A percentile compares a stretch with the other conserved stretches of the same genome.
Conservation (phyloP, 176 grass and related monocot species). For the Calamus simplicifolius region DNA sequence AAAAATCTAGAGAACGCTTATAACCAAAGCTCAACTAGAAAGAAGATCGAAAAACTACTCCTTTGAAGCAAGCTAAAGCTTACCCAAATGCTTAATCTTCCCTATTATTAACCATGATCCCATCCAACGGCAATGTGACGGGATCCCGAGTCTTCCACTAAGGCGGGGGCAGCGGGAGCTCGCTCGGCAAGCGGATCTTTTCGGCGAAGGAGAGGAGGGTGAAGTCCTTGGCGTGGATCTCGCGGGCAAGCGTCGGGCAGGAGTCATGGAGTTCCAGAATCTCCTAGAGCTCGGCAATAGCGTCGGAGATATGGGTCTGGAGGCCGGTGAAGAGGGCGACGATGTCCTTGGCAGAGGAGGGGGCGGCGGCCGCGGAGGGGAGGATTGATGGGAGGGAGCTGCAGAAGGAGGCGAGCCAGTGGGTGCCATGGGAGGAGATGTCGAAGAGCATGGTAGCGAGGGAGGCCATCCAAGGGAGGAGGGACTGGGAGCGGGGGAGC, state of each 20-base stretch:
- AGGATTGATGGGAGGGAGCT: conserved; percentile 66
- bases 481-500: conserved; percentile 75
- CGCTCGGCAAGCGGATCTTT: conserved; percentile 41
- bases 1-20: no score
- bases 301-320: conserved; percentile 84
- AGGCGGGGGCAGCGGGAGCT: conserved; percentile 43
- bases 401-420: conserved; percentile 73
- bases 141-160: conserved; percentile 93
- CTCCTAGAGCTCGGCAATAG: conserved; percentile 78
- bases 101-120: conserved; percentile 31
- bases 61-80: no score
- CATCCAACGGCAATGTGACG: conserved; percentile 38
- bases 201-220: conserved; percentile 69
- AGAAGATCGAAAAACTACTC: no score
- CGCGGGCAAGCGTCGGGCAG: conserved; percentile 36
- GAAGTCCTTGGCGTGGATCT: conserved; percentile 57
- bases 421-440: conserved; percentile 56
- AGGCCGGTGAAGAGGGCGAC: conserved; percentile 57
- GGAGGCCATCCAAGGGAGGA: conserved; percentile 64
- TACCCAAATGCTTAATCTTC: conserved; percentile 53
- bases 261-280: conserved; percentile 86
- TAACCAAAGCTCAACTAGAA: no score
- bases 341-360: conserved; percentile 62
- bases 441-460: conserved; percentile 86
- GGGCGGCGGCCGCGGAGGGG: conserved; percentile 20